Percentiles rank a stretch among this genome's conserved stretches.
These are phyloP conservation scores for Syncephalastrum contaminatum DNA, from an alignment of 371 early-diverging fungal species.

Conservation along the genomic window DNA sequence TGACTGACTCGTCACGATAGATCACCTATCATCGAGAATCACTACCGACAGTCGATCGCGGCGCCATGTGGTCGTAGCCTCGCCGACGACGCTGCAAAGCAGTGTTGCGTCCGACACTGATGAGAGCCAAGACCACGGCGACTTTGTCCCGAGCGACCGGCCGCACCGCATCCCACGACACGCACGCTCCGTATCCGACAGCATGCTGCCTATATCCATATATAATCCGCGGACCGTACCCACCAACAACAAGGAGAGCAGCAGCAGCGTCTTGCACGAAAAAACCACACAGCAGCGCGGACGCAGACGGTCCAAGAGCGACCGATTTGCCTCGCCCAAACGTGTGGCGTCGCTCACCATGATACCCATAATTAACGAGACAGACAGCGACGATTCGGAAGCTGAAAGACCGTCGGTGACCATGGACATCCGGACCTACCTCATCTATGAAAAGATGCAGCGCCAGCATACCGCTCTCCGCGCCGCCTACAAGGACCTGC, in stretches of 20 bases:
- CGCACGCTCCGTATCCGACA: constrained; percentile 24
- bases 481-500: constrained; percentile 22
- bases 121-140: constrained; percentile 6
- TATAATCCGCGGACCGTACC: neutral
- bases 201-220: constrained; percentile 6
- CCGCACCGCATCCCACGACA: constrained; percentile 16
- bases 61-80: too few relatives aligned
- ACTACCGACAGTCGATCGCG: too few relatives aligned
- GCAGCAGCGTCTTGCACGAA: too few relatives aligned
- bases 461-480: constrained; percentile 30
- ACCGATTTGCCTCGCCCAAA: neutral
- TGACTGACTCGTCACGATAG: too few relatives aligned
- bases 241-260: neutral
- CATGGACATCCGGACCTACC: constrained; percentile 40
- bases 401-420: constrained; percentile 15
- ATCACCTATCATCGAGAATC: too few relatives aligned
- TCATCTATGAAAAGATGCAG: constrained; percentile 35
- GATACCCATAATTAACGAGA: constrained; percentile 10
- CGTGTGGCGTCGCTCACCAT: constrained; percentile 17
- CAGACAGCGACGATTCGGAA: constrained; percentile 3
- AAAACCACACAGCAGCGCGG: too few relatives aligned
- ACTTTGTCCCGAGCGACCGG: constrained; percentile 16
- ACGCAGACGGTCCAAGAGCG: too few relatives aligned
- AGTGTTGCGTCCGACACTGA: too few relatives aligned
- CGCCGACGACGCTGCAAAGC: too few relatives aligned